Conservation (phyloP, 2,329 filamentous ascomycete species). For the Colletotrichum lupini region DNA sequence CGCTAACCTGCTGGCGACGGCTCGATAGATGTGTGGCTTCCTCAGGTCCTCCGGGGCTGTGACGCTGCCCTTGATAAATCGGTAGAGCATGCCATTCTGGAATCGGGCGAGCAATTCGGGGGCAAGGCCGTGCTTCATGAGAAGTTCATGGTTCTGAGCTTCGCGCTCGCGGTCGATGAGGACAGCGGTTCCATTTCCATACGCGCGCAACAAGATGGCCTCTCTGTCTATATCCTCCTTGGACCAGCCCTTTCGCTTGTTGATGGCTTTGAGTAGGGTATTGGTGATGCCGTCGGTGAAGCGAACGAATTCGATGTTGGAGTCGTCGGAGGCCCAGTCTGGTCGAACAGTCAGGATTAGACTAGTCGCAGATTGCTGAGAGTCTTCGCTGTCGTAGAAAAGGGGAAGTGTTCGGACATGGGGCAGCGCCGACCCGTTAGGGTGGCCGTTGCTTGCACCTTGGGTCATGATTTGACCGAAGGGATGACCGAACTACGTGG, state of each 20-base stretch:
- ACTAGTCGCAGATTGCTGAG: conserved; percentile 80
- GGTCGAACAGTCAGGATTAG: conserved; percentile 85
- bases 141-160: conserved; percentile 83
- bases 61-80: conserved; percentile 84
- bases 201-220: conserved; percentile 89
- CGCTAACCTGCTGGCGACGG: conserved; percentile 84
- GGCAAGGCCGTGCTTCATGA: conserved; percentile 85
- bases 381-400: conserved; percentile 81
- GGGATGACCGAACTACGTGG: neutral
- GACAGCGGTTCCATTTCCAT: conserved; percentile 92
- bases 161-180: conserved; percentile 95
- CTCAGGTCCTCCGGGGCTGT: conserved; percentile 85
- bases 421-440: conserved; percentile 50
- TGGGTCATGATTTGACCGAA: conserved; percentile 32
- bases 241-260: conserved; percentile 73
- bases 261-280: conserved; percentile 84
- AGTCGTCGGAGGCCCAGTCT: conserved; percentile 81
- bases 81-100: conserved; percentile 95
- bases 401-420: conserved; percentile 76
- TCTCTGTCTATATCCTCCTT: conserved; percentile 84
- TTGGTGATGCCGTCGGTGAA: conserved; percentile 99
- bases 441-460: conserved; percentile 42
- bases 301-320: conserved; percentile 83
- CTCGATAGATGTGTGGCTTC: conserved; percentile 79
- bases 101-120: conserved; percentile 91